A percentile compares a stretch with the other conserved stretches of the same genome.
These are phyloP conservation scores for Diaporthe eres DNA, from an alignment of 2,329 filamentous ascomycete genomes.

Conservation along the genomic window DNA sequence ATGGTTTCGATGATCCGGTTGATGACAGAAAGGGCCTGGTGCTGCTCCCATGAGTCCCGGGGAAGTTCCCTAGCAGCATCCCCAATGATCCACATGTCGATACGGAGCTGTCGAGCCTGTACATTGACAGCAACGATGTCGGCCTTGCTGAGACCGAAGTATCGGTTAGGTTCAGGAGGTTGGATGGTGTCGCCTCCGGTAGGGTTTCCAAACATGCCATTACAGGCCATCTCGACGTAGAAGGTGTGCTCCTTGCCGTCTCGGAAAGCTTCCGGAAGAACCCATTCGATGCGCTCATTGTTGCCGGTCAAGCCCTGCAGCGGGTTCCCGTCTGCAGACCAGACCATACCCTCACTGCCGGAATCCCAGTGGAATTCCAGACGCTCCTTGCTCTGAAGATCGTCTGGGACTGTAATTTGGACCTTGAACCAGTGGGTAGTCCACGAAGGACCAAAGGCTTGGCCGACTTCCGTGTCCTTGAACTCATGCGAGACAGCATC, in stretches of 20 bases:
- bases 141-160: conserved; percentile 81
- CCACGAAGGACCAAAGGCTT: conserved; percentile 93
- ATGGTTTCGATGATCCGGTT: conserved; percentile 94
- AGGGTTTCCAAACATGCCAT: conserved; percentile 97
- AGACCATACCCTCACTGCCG: conserved; percentile 94
- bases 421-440: conserved; percentile 98
- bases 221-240: conserved; percentile 99
- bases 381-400: conserved; percentile 81
- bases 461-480: conserved; percentile 79
- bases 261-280: conserved; percentile 84
- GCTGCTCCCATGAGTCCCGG: conserved; percentile 87
- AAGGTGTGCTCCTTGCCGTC: conserved; percentile 90
- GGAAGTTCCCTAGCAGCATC: conserved; percentile 95
- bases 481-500: conserved; percentile 85
- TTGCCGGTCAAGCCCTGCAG: conserved; percentile 93
- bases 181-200: conserved; percentile 86
- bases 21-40: conserved; percentile 85
- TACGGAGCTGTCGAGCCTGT: conserved; percentile 84
- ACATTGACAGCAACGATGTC: conserved; percentile 92
- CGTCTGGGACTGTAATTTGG: conserved; percentile 80
- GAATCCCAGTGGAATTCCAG: conserved; percentile 98
- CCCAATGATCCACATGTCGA: conserved; percentile 96
- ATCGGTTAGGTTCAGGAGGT: conserved; percentile 87
- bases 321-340: conserved; percentile 90
- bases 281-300: conserved; percentile 91